Conservation (phyloP, 2,329 filamentous ascomycete species). For the Colletotrichum theobromicola region DNA sequence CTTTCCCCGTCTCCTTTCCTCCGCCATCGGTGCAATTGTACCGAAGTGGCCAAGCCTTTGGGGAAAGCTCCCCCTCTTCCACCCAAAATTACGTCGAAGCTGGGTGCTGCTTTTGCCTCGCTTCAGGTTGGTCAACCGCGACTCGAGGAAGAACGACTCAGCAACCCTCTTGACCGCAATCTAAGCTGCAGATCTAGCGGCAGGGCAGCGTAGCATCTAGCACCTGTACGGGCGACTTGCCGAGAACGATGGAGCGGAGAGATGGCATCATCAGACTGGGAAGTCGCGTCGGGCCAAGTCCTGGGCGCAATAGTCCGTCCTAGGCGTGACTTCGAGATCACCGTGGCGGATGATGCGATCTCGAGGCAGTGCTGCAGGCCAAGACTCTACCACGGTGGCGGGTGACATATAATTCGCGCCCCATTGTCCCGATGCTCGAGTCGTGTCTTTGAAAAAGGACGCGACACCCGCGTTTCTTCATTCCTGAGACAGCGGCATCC, state of each 20-base stretch:
- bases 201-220: slow-evolving; percentile 6
- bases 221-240: not conserved
- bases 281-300: not conserved
- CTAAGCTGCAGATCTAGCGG: slow-evolving; percentile 4
- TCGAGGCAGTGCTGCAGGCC: not conserved
- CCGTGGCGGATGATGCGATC: slow-evolving; percentile 4
- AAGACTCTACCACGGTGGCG: not conserved
- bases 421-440: not conserved
- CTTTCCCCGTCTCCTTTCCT: not conserved
- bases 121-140: not conserved
- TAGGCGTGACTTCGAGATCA: not conserved
- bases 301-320: not conserved
- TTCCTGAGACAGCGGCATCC: not conserved
- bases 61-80: not conserved
- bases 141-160: not conserved
- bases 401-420: not conserved
- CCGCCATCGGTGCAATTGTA: slow-evolving; percentile 10
- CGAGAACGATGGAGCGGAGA: slow-evolving; percentile 1
- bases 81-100: not conserved
- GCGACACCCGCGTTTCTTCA: not conserved
- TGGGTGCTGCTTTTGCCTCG: not conserved
- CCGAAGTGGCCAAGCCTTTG: slow-evolving; percentile 1
- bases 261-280: slow-evolving; percentile 2
- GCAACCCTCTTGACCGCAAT: not conserved
- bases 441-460: not conserved